These are phyloP conservation scores for Dryas drummondii DNA, from an alignment of 306 rosid species.

Conservation along the genomic window DNA sequence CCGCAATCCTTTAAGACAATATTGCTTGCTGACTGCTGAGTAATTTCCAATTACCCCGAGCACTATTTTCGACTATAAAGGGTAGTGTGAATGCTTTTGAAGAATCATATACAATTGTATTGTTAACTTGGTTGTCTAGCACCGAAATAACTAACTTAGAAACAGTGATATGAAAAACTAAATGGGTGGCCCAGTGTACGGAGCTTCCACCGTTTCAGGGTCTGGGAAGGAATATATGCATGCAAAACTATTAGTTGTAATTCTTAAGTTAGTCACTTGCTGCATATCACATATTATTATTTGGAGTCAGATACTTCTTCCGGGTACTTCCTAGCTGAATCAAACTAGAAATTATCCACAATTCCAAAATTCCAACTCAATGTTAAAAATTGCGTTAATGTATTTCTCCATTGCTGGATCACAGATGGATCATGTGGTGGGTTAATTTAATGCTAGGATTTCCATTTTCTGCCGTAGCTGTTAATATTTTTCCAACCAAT, in stretches of 20 bases:
- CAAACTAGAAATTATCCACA: background rate
- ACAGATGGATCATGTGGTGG: background rate
- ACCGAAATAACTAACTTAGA: background rate
- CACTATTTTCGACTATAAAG: background rate
- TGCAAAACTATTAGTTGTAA: background rate
- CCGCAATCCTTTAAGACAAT: background rate
- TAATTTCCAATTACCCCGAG: background rate
- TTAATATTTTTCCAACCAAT: background rate
- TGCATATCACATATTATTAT: background rate
- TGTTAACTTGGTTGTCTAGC: background rate
- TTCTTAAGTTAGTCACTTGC: background rate
- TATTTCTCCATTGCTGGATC: background rate
- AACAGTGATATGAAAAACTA: background rate
- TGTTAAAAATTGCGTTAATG: background rate
- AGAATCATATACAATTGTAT: background rate
- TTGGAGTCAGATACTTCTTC: no score
- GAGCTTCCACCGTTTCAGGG: background rate
- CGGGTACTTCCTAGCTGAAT: background rate
- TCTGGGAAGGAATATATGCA: background rate
- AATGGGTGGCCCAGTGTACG: background rate
- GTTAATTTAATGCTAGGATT: background rate
- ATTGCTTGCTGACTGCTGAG: background rate
- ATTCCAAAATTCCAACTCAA: background rate
- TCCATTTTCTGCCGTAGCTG: background rate
- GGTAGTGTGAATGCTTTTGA: background rate